Conservation (phyloP, 164 flowering plant genomes). For the Platanus orientalis region DNA sequence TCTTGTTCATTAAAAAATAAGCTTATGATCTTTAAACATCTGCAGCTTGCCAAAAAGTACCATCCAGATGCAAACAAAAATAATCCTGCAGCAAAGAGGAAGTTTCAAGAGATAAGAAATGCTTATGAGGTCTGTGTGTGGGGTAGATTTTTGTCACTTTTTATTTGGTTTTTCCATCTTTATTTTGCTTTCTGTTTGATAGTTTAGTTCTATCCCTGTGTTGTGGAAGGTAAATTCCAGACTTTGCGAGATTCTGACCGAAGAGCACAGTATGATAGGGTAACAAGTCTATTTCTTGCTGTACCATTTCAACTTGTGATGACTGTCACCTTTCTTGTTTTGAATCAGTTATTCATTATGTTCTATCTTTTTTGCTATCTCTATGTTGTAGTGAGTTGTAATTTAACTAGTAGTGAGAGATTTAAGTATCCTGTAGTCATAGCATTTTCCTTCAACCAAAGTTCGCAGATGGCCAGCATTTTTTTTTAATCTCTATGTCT, state of each 20-base stretch:
- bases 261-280: constrained; percentile 80
- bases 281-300: constrained; percentile 19
- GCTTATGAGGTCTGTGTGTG: constrained; percentile 76
- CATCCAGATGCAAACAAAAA: constrained; percentile 92
- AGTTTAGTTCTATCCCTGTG: constrained; percentile 13
- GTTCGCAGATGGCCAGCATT: too few species aligned
- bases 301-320: neutral
- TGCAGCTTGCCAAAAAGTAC: constrained; percentile 93
- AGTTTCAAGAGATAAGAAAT: constrained; percentile 94
- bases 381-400: neutral
- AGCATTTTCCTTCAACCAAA: neutral
- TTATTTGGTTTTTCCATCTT: neutral
- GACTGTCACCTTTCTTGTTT: neutral
- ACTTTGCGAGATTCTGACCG: constrained; percentile 64
- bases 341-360: neutral
- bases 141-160: constrained; percentile 2
- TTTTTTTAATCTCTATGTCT: constrained; percentile 8
- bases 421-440: neutral
- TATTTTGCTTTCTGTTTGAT: constrained; percentile 4
- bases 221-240: constrained; percentile 52
- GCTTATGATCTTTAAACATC: neutral
- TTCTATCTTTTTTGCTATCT: constrained; percentile 1
- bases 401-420: neutral
- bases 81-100: constrained; percentile 75
- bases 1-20: neutral